Evolutionary conservation across 1,139 yeast species (phyloP), one percentile per base, ranked within the genome.

Genomic region (Zygoascus meyerae): DNA sequence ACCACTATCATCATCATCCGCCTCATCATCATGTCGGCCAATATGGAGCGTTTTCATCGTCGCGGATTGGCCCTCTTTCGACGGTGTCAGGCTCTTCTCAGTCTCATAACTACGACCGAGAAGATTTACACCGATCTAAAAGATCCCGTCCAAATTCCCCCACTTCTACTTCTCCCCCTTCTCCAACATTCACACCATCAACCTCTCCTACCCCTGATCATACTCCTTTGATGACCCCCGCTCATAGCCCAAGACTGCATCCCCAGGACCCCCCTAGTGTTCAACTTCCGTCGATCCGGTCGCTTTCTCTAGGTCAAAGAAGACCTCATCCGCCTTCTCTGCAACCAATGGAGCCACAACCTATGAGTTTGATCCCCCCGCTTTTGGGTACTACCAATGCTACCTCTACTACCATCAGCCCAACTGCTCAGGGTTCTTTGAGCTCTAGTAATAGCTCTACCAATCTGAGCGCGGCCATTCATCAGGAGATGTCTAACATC

Each of bases 71-170:
- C 1, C 82, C 83, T 5, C 61, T 77, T 44, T 69, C 73, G 39
- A 49, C 61, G 55, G 53, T 41, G 45, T 52, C 39, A 43, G 43
- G 43, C 55, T 42, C 45, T 53, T 48, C 33, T 47, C 21, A 36
- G 11, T 14, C 35, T 2, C 40, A 36, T 26, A 14, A n/a, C 6
- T 39, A 21, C 26, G 50, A 46, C 30, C 52, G 57, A 35, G 57
- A 52, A 35, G 62, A 58, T 43, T 71, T 72, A 12, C 69, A 74
- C 44, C 71, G 81, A 45, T 68, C 79, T 44, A 83, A 83, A 60
- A 78, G 76, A 57, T 81, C 92, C 42, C 70, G 94, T 53, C 95
- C 95, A 35, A 83, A 79, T 61, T 81, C 90, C n/a, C 90, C 87
- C 43, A 75, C 80, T 30, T 78, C 83, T 14, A 77, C 82, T 36